Conservation (phyloP, 352 stramenopile species). For the Pythium volutum region DNA sequence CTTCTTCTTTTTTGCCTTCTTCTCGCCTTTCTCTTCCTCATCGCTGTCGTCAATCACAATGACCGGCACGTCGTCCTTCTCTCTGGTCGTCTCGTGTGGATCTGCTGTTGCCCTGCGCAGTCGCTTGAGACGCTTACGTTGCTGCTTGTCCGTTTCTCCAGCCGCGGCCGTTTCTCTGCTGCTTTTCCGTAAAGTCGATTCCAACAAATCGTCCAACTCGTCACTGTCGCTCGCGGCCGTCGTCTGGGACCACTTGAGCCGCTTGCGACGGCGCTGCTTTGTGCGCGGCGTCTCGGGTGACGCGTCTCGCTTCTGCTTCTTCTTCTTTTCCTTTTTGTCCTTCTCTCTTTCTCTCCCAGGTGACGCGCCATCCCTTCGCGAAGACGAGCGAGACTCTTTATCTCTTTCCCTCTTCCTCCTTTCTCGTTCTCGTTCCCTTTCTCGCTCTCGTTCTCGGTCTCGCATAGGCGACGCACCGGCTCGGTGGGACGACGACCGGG, state of each 20-base stretch:
- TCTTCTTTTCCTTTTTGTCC: slow-evolving; percentile 1
- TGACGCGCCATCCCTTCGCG: background rate
- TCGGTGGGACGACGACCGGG: background rate
- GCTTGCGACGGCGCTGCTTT: slow-evolving; percentile 29
- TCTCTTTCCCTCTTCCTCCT: slow-evolving; percentile 10
- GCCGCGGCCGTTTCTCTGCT: background rate
- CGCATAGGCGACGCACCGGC: background rate
- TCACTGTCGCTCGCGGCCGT: slow-evolving; percentile 38
- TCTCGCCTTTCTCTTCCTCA: slow-evolving; percentile 1
- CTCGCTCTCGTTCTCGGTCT: slow-evolving; percentile 3
- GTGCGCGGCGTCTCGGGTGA: slow-evolving; percentile 15
- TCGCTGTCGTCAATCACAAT: slow-evolving; percentile 21
- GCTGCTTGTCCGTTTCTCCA: background rate
- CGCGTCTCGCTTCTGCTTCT: background rate
- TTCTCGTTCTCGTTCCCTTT: slow-evolving; percentile 2
- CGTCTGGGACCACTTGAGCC: slow-evolving; percentile 48
- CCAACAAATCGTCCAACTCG: slow-evolving; percentile 35
- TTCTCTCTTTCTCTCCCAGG: slow-evolving; percentile 2
- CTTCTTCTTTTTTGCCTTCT: background rate
- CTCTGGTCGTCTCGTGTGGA: background rate
- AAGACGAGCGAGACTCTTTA: background rate
- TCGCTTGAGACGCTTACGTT: background rate
- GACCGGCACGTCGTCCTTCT: slow-evolving; percentile 14
- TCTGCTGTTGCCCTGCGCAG: background rate
- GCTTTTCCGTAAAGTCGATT: background rate